Evolutionary conservation across 2,329 filamentous ascomycete species (phyloP), one percentile per base, ranked within the genome.

Genomic region (Cryphonectria japonica): DNA sequence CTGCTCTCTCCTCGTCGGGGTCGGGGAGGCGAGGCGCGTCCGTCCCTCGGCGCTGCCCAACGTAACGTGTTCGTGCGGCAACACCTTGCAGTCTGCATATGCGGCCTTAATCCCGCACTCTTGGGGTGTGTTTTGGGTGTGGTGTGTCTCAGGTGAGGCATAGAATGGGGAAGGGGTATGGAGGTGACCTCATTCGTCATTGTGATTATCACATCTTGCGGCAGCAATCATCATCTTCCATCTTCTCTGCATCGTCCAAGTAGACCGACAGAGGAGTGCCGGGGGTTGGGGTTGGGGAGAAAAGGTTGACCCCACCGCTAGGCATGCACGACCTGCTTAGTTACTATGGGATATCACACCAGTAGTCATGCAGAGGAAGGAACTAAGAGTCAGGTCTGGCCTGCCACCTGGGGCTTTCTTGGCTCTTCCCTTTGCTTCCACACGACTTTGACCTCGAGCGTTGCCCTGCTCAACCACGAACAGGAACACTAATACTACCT

Each of bases 291-390:
- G 43, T 8, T 39, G 13, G 43, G 43, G 43, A 26, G 14, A 54
- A 14, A 16, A 26, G 6, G 26, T 1, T 1, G 64, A 19, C 43
- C 43, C 66, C 69, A 71, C 60, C 60, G 60, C 66, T 71, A 59
- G 65, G 59, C 50, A 63, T 71, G 69, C 66, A 71, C 69, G 69
- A 32, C 69, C 69, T 39, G 8, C 37, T 34, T 34, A 34, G 34
- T 39, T 39, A 13, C 37, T 39, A 39, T 13, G 37, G 37, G 11
- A 71, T 68, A 46, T n/a, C 65, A 68, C 65, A 65, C 69, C 50
- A 34, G 29, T 34, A 34, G 29, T 34, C 57, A 34, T 60, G 57
- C 57, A 66, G 57, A 43, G 41, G 41, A 43, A 43, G 41, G 41
- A 43, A 43, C 41, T 16, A 43, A 43, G 9, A 3, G 9, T 39